Base-by-base conservation (phyloP, 306 rosid species). In the Begonia fuchsioides region DNA sequence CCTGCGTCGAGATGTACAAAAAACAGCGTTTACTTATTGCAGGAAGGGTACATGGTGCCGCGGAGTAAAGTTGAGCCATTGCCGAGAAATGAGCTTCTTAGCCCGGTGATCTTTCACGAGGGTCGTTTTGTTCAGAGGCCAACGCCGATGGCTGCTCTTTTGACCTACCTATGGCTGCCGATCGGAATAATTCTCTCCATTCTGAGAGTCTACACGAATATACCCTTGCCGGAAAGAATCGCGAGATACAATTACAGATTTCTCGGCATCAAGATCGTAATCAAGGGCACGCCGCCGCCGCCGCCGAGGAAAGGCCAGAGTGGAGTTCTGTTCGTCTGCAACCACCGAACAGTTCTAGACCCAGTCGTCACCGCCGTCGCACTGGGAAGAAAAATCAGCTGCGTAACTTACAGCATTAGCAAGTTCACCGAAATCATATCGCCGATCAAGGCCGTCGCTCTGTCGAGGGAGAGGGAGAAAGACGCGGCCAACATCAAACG, bases 321-420 rank as follows among this genome's bases (percentile, higher is more conserved):
- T 8, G 98, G 98, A 0, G 92, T 84, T 54, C 72, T 90, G 11
- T 82, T 85, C 43, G 62, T 90, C 10, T 85, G 94, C 66, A 90
- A 90, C 77, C 98, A 90, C 50, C 78, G 94, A 10, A 79, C 98
- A 4, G 86, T 90, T 49, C 39, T 82, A 10, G 98, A 90, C 56
- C 98, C 98, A 0, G 87, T 90, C 15, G 72, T 81, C 17, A 59
- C 71, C 1, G 80, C 95, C 2, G 92, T 90, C 32, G 94, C 83
- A 8, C 58, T 90, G 1, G 77, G 80, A 38, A 73, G 98, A 50
- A 90, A 90, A 69, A 68, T 90, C 17, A 90, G 95, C 39, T 90
- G 98, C 43, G 98, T 90, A 40, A 85, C 98, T 0, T 90, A 90
- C 17, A 85, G 95, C 55, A 79, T 90, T 1, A 90, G 98, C 64